Conservation (phyloP, 345 rosid genomes). For the Aethionema arabicum region DNA sequence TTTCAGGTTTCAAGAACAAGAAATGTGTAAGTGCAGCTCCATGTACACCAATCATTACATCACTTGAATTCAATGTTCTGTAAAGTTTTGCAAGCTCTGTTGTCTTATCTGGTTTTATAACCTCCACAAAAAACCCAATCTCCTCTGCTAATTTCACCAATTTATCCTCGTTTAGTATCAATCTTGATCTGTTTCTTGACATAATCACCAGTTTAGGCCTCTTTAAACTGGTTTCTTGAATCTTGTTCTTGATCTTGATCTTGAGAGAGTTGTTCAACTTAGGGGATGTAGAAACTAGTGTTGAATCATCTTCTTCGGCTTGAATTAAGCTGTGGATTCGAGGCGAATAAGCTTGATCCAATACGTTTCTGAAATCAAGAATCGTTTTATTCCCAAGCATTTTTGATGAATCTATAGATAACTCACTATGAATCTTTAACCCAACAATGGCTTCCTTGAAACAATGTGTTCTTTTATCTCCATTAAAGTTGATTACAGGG, state of each 20-base stretch:
- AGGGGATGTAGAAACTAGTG: no score
- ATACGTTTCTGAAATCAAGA: slow-evolving; percentile 56
- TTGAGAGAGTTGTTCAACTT: no score
- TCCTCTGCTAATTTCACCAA: slow-evolving; percentile 53
- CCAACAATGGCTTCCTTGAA: slow-evolving; percentile 73
- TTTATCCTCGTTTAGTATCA: slow-evolving; percentile 51
- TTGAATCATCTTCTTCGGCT: slow-evolving; percentile 35
- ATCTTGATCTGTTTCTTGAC: slow-evolving; percentile 58
- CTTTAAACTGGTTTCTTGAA: slow-evolving; percentile 1
- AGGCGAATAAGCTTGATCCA: slow-evolving; percentile 61
- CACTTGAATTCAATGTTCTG: slow-evolving; percentile 54
- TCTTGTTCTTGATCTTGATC: not conserved
- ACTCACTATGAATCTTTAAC: slow-evolving; percentile 67
- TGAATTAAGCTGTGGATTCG: slow-evolving; percentile 50
- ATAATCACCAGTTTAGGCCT: slow-evolving; percentile 64
- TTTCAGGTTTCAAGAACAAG: slow-evolving; percentile 65
- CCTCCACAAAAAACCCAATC: slow-evolving; percentile 57
- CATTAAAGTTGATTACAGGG: slow-evolving; percentile 48
- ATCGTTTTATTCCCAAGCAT: slow-evolving; percentile 51
- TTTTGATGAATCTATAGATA: slow-evolving; percentile 47
- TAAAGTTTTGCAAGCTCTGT: slow-evolving; percentile 72
- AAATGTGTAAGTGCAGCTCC: slow-evolving; percentile 92
- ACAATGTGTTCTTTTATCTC: slow-evolving; percentile 67
- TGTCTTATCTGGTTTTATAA: slow-evolving; percentile 53
- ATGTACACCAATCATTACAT: slow-evolving; percentile 77